phyloP scores from a whole-genome alignment of 106 monocot genomes.

The Dendrobium huoshanense region DNA sequence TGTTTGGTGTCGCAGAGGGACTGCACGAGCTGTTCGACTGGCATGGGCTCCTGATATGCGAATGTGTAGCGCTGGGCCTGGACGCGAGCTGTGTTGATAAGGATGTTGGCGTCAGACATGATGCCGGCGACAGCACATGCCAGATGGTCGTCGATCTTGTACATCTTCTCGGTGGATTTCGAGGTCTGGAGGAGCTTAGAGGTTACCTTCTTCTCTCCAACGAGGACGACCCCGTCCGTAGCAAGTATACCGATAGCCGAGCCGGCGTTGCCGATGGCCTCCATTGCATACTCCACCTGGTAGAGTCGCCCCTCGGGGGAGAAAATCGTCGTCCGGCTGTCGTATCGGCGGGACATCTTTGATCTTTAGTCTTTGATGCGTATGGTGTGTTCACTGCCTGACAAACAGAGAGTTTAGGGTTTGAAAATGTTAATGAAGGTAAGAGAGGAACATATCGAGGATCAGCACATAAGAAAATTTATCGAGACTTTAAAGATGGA shows the following conservation, averaged over 20 bases:
- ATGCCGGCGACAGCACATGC: slow-evolving; percentile 91
- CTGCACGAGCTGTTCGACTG: slow-evolving; percentile 89
- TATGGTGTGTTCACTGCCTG: neutral
- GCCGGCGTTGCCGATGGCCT: slow-evolving; percentile 74
- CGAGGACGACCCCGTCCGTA: slow-evolving; percentile 54
- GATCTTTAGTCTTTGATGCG: neutral
- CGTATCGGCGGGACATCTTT: slow-evolving; percentile 67
- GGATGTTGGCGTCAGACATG: slow-evolving; percentile 97
- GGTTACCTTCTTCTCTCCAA: slow-evolving; percentile 85
- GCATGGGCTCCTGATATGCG: slow-evolving; percentile 90
- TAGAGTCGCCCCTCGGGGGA: slow-evolving; percentile 69
- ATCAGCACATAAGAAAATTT: neutral
- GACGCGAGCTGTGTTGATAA: slow-evolving; percentile 88
- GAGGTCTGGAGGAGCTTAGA: slow-evolving; percentile 94
- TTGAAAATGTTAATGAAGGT: neutral
- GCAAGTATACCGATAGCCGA: slow-evolving; percentile 65
- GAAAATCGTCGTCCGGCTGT: slow-evolving; percentile 74
- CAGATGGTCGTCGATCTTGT: slow-evolving; percentile 89
- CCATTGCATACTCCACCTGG: slow-evolving; percentile 83
- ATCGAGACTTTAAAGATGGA: neutral
- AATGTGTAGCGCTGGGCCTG: slow-evolving; percentile 88
- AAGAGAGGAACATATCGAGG: neutral
- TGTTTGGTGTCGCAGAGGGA: slow-evolving; percentile 93
- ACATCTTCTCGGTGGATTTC: slow-evolving; percentile 85
- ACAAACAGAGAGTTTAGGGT: neutral